Evolutionary conservation across 352 stramenopile genomes (phyloP), one percentile per base, ranked within the genome.

Genomic region (Phytophthora nicotianae): DNA sequence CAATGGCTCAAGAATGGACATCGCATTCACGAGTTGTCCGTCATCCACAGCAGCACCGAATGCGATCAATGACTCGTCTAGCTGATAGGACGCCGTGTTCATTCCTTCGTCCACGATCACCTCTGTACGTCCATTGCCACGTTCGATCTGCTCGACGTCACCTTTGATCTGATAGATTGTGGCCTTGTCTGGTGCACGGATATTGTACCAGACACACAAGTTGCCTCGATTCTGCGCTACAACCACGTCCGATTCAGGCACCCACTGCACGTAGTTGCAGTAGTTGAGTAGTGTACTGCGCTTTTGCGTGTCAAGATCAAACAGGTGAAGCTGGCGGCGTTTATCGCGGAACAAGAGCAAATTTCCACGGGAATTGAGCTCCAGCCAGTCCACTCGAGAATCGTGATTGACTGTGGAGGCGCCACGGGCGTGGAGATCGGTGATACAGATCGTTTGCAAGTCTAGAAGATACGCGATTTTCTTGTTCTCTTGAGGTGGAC

Each of bases 251-350:
- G 84, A 97, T 27, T 96, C 86, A n/a, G 95, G 95, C 8, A 98
- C 95, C 95, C 95, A 98, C 71, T 98, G 93, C 38, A 98, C 95
- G 67, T 98, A 98, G 61, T 92, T 98, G 77, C 92, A 98, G 74
- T 97, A 97, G 58, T 94, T 97, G 17, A 98, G 80, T 35, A 98
- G 68, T 13, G 90, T 97, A 21, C 74, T 93, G 19, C 89, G 83
- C 37, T 77, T 83, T 57, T 98, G 91, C 9, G 80, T 71, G 20
- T 93, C 81, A 20, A 98, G 68, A 60, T 98, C 93, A 69, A 96
- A 98, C 8, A 98, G 64, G 50, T 98, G 91, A 32, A 98, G 72
- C 48, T 96, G 86, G 0, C 90, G 82, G 7, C 89, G 74, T 71
- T 96, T 97, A 75, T 98, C 95, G 4, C 95, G 85, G 75, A 98